Evolutionary conservation across 371 early-diverging fungal species (phyloP), one percentile per base, ranked within the genome.

Genomic region (Mucor saturninus): DNA sequence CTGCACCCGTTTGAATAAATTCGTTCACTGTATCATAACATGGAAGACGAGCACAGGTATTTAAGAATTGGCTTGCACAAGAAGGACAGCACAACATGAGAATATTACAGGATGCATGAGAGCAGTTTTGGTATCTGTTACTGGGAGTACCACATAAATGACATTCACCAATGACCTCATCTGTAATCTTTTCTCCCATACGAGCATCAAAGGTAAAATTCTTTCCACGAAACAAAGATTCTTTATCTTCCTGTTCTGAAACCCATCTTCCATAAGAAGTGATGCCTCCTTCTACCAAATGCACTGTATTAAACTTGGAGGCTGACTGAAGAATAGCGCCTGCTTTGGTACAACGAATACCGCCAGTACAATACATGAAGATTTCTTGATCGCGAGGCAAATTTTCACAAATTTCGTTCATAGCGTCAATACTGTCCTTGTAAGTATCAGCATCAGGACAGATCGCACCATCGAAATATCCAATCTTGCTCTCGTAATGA

Each of bases 181-280:
- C 77, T 8, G 92, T 90, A 50, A 92, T 89, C 26, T 81, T 82
- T 62, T 93, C 93, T 10, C 93, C 92, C 31, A 90, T 64, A 1
- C 92, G 88, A 58, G 86, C 88, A 71, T 93, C 93, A 69, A 93
- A 93, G 0, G 93, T 93, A 60, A 93, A 93, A 69, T 93, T 93
- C 39, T 90, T 89, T 51, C 93, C 93, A n/a, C 69, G 74, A 69
- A 86, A 93, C 14, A 91, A 71, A 0, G 93, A 92, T 28, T 61
- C 37, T 6, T 75, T 59, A 14, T 67, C 67, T 2, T 71, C 26
- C 49, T 81, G 76, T 8, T 79, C 76, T 26, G 77, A 79, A 14
- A 91, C 72, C 68, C 84, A 89, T 28, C 83, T 75, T 4, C 93
- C 93, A 62, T 93, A 93, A 0, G 93, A 87, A 6, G 92, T 90